phyloP scores from a whole-genome alignment of 139 green algal genomes.

The Gonium pectorale region DNA sequence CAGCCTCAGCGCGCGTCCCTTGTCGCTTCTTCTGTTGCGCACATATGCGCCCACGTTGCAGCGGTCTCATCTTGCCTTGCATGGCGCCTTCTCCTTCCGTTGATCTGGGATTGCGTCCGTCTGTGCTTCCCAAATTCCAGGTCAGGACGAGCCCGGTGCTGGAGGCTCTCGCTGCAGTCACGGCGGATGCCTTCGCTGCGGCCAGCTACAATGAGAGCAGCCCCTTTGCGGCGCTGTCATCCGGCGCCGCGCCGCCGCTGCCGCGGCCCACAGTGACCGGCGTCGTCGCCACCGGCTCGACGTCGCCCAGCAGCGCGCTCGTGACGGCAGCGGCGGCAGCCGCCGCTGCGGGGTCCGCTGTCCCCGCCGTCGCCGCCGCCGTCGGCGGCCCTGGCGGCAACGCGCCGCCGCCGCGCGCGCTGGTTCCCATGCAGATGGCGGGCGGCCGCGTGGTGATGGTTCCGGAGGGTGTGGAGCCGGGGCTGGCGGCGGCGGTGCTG shows the following conservation, averaged over 20 bases:
- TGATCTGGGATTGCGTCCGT: too few species aligned
- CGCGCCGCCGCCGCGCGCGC: slow-evolving; percentile 11
- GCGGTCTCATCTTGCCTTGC: too few species aligned
- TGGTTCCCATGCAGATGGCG: not conserved
- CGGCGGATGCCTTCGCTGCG: not conserved
- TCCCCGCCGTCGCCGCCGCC: not conserved
- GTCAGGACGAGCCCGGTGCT: slow-evolving; percentile 9
- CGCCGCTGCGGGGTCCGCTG: not conserved
- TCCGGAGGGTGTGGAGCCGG: slow-evolving; percentile 5
- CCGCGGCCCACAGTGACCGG: not conserved
- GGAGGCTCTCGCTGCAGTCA: slow-evolving; percentile 10
- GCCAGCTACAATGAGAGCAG: too few species aligned
- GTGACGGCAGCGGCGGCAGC: not conserved
- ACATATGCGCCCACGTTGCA: too few species aligned
- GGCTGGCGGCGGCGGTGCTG: slow-evolving; percentile 48
- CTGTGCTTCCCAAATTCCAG: too few species aligned
- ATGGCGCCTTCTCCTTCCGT: too few species aligned
- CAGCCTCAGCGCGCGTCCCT: too few species aligned
- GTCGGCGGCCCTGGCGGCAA: not conserved
- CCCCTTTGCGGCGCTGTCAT: not conserved
- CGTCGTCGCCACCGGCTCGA: too few species aligned
- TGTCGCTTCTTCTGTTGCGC: too few species aligned
- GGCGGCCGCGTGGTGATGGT: slow-evolving; percentile 5
- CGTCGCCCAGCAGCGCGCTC: not conserved
- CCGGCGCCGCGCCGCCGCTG: not conserved